Evolutionary conservation across 208 protist species (phyloP).

Genomic region (Acanthamoeba sp.): DNA sequence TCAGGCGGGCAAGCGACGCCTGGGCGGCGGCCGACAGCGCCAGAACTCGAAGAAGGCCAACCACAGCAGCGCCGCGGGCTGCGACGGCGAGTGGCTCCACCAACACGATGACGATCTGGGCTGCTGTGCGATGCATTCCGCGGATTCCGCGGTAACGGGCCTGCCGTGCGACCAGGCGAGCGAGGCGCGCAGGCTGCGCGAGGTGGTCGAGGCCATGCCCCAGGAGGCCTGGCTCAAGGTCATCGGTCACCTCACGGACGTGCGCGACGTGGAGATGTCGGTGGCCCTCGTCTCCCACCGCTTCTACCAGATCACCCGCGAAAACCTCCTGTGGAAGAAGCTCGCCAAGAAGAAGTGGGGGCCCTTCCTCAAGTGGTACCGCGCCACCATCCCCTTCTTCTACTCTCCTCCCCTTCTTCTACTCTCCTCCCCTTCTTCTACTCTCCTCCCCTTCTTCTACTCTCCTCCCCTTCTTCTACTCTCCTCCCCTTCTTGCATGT

Average conservation of each 20-base stretch:
- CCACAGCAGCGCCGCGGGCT: background rate
- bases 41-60: background rate
- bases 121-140: background rate
- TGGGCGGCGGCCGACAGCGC: background rate
- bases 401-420: too few relatives aligned
- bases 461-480: too few relatives aligned
- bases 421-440: too few relatives aligned
- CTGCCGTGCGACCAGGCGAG: background rate
- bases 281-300: slow-evolving; percentile 15
- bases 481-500: background rate
- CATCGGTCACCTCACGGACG: background rate
- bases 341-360: slow-evolving; percentile 46
- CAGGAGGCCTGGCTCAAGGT: slow-evolving; percentile 62
- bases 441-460: too few relatives aligned
- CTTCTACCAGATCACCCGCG: slow-evolving; percentile 33
- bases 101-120: background rate
- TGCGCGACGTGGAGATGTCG: background rate
- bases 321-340: slow-evolving; percentile 67
- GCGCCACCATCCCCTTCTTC: background rate
- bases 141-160: background rate
- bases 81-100: background rate
- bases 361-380: slow-evolving; percentile 33
- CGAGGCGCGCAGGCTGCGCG: background rate
- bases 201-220: slow-evolving; percentile 12
- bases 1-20: background rate